Evolutionary conservation across 768 basidiomycete genomes (phyloP), one percentile per base, ranked within the genome.

Genomic region (Mycena filopes): DNA sequence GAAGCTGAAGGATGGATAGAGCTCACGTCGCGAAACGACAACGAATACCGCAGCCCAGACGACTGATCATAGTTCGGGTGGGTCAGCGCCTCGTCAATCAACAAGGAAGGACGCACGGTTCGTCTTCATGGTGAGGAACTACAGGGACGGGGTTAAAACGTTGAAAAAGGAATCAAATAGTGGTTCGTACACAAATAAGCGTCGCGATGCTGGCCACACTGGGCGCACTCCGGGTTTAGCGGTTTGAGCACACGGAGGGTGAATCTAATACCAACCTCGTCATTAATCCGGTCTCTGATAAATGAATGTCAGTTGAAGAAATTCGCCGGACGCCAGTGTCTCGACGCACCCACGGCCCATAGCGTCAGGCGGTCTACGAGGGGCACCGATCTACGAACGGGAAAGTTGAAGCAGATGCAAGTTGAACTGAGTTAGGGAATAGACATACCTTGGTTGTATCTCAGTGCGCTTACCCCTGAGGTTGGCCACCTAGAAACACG

Each of bases 11-110:
- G 42, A 18, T 28, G 25, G 23, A 40, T 1, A 36, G 15, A 10
- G 13, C 57, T 58, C 33, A 58, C 57, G 15, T 25, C 57, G 45
- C 20, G 57, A n/a, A 11, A 18, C 46, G 23, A 58, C 21, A 38
- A 26, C 57, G 40, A 33, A 58, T 23, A 29, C 9, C 26, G 55
- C 55, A 28, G 36, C 36, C 36, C 36, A 36, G 15, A 36, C 36
- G 11, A 36, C 36, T 36, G 36, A 36, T 36, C 36, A 36, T 36
- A 36, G 36, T 36, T 36, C 15, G 36, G 36, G n/a, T n/a, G n/a
- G n/a, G n/a, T n/a, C n/a, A n/a, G n/a, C n/a, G n/a, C n/a, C n/a
- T n/a, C n/a, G n/a, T n/a, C n/a, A n/a, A 36, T 36, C 11, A 36
- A 36, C 36, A 11, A 55, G 2, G 40, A 33, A 48, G 26, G 48